phyloP scores from a whole-genome alignment of 2,329 filamentous ascomycete species.

The Sarocladium kiliense region DNA sequence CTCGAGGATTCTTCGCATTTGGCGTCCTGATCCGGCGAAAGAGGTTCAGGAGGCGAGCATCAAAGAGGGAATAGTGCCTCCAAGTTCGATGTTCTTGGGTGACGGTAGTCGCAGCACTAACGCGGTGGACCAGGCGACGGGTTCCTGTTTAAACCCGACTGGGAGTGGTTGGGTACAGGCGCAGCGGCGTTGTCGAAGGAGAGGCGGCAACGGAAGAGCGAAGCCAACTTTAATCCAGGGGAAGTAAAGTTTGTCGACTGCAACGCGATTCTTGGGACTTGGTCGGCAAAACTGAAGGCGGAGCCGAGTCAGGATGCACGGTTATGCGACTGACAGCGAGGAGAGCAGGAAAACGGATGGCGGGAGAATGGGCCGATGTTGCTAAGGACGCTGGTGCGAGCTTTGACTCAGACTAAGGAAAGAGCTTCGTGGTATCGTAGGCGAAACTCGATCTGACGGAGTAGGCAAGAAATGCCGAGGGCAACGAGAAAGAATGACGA shows the following conservation, averaged over 20 bases:
- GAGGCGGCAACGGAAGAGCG: background rate
- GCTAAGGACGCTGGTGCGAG: background rate
- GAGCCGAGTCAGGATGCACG: too few species aligned
- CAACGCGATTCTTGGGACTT: background rate
- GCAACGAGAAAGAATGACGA: background rate
- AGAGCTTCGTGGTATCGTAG: background rate
- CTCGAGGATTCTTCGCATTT: background rate
- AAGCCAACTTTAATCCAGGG: conserved; percentile 6
- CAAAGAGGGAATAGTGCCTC: conserved; percentile 2
- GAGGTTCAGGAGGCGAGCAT: background rate
- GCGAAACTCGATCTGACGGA: background rate
- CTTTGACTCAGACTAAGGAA: background rate
- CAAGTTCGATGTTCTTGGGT: background rate
- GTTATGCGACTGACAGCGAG: background rate
- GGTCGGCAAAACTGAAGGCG: too few species aligned
- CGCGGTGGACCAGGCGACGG: background rate
- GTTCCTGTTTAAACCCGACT: conserved; percentile 8
- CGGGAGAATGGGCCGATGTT: background rate
- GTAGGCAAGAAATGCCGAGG: background rate
- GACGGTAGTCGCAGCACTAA: conserved; percentile 5
- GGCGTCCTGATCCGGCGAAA: background rate
- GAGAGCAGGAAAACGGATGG: background rate
- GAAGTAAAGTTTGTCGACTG: background rate
- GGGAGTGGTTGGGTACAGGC: background rate
- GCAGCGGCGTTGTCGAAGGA: background rate